Evolutionary conservation across 1,284 basidiomycete genomes (phyloP).

Genomic region (Rhodofomes roseus): DNA sequence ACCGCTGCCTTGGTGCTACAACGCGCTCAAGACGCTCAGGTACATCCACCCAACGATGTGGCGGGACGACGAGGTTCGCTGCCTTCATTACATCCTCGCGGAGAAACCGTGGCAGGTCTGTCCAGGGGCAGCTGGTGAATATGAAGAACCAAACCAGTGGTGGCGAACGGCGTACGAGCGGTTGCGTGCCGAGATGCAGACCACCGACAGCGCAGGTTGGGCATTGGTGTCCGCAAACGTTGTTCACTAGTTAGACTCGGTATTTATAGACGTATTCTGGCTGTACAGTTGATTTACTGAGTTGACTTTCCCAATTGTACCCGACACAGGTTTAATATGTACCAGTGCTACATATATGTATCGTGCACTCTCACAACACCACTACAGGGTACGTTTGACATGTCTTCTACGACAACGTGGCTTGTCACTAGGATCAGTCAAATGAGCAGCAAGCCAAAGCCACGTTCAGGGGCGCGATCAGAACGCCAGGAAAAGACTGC

Average conservation of each 20-base stretch:
- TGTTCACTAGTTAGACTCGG: conserved; percentile 18
- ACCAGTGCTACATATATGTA: not conserved
- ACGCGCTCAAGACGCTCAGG: conserved; percentile 80
- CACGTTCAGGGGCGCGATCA: not conserved
- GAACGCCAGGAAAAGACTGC: not conserved
- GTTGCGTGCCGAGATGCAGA: conserved; percentile 44
- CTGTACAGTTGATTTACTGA: not conserved
- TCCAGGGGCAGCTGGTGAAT: conserved; percentile 33
- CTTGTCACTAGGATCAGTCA: not conserved
- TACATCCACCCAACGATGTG: conserved; percentile 68
- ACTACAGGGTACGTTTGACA: not conserved
- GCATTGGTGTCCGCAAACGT: conserved; percentile 50
- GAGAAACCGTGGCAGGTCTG: conserved; percentile 73
- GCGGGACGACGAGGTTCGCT: conserved; percentile 75
- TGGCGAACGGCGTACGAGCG: conserved; percentile 74
- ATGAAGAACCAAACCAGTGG: conserved; percentile 58
- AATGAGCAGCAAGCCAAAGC: not conserved
- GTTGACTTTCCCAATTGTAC: not conserved
- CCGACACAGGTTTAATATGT: not conserved
- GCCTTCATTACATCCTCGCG: conserved; percentile 70
- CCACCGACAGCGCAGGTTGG: conserved; percentile 45
- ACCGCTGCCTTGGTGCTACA: conserved; percentile 80
- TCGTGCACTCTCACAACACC: not conserved
- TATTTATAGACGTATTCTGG: not conserved
- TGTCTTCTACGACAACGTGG: not conserved